Percentiles rank a stretch among this genome's conserved stretches.
Evolutionary conservation across 148 eudicot genomes (phyloP).

Genomic region (Fagopyrum esculentum): DNA sequence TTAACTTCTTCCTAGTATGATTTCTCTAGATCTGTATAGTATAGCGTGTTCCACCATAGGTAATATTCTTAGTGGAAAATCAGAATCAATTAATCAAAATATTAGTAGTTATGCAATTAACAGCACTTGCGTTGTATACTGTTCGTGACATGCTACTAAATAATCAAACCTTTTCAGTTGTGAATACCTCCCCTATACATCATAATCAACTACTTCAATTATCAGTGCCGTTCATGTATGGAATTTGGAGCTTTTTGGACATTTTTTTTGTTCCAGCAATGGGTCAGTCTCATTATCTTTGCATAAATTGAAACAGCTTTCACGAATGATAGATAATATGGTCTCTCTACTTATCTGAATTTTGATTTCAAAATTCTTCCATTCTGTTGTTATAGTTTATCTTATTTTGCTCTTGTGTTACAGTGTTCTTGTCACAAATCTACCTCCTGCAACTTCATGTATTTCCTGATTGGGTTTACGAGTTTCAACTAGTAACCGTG

Average conservation of each 20-base stretch:
- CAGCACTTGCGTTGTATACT: neutral
- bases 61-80: neutral
- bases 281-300: too few species aligned
- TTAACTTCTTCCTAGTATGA: neutral
- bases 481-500: neutral
- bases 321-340: neutral
- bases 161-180: neutral
- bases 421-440: neutral
- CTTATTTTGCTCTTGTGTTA: conserved; percentile 3
- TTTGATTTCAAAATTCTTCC: neutral
- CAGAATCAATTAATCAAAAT: neutral
- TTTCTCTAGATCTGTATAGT: neutral
- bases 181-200: neutral
- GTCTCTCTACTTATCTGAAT: neutral
- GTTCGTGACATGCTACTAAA: neutral
- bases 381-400: neutral
- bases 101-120: neutral
- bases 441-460: neutral
- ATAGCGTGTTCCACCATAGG: neutral
- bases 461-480: neutral
- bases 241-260: neutral
- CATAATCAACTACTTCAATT: neutral
- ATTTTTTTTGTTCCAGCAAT: neutral
- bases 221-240: neutral
- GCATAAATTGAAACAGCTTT: too few species aligned